Evolutionary conservation across 495 filamentous ascomycete species (phyloP), one percentile per base, ranked within the genome.

Genomic region (Penicillium coffeae): DNA sequence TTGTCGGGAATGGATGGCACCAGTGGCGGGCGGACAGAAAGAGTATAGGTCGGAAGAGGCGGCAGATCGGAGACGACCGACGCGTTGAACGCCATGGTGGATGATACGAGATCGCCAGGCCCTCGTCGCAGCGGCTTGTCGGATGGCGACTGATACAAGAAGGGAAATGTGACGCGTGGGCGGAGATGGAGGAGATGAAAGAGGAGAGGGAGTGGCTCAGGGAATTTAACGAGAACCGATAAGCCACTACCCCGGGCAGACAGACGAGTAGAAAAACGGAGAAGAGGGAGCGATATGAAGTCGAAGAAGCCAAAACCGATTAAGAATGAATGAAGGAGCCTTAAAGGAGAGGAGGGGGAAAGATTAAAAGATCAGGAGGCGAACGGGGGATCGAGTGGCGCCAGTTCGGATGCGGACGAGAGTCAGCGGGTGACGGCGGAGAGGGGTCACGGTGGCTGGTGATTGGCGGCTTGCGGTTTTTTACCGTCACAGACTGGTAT

Each of bases 1-100:
- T 83, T 83, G 66, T 97, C 93, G 16, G 88, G 78, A n/a, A 96
- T 77, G 60, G 80, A 82, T 33, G 89, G 75, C 37, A 96, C 50
- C 22, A 96, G 71, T 30, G 89, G 80, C 50, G 82, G 77, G 21
- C 84, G 80, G 7, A 83, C 82, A 39, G 70, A 70, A 14, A 88
- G 65, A 21, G 79, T 81, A 69, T 90, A 93, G 18, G 77, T 64
- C 27, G 91, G 88, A 19, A 95, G 80, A 21, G 89, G 88, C 47
- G 90, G 90, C 33, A 95, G 78, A 50, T 74, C 69, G 51, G 59
- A 66, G 48, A 64, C 56, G 56, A 66, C 51, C 18, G 73, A 69
- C 20, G 68, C 51, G 53, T 76, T 76, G 39, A 56, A 52, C 21
- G 68, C 64, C 70, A 73, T 73, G 48, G 22, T 57, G 54, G 37